These are phyloP conservation scores for Pyrenophora tritici-repentis DNA, from an alignment of 2,329 filamentous ascomycete species.

Conservation along the genomic window DNA sequence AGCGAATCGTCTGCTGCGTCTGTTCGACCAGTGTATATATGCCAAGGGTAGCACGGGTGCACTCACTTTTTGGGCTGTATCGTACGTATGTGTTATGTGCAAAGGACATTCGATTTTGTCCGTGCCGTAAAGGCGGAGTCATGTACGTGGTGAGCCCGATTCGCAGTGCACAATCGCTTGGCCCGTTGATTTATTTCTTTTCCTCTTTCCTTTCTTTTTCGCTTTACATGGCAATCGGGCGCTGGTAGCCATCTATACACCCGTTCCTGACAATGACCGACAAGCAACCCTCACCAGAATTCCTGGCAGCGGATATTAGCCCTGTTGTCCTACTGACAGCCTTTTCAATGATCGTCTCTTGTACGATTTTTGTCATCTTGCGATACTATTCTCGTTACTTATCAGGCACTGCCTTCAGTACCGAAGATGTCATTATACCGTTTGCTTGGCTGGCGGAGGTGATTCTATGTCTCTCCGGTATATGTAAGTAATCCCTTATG, in stretches of 20 bases:
- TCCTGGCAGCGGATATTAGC: constrained; percentile 23
- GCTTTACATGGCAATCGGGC: constrained; percentile 14
- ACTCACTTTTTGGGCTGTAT: not conserved
- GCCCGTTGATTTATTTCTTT: constrained; percentile 1
- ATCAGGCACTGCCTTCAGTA: constrained; percentile 18
- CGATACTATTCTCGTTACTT: constrained; percentile 30
- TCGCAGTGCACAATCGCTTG: not conserved
- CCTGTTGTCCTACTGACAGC: constrained; percentile 20
- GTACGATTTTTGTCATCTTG: constrained; percentile 27
- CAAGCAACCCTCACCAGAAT: constrained; percentile 7
- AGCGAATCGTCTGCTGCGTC: not conserved
- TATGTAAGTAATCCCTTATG: constrained; percentile 18
- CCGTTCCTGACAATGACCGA: constrained; percentile 2
- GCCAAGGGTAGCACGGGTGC: constrained; percentile 1
- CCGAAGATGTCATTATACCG: constrained; percentile 30
- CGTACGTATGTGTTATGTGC: not conserved
- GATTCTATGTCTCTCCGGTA: constrained; percentile 25
- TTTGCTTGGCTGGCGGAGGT: constrained; percentile 30
- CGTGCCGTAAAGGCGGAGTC: constrained; percentile 3
- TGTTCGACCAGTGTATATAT: constrained; percentile 5
- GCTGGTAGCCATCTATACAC: constrained; percentile 1
- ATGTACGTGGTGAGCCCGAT: constrained; percentile 7
- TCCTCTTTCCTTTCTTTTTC: not conserved
- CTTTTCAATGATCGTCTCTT: constrained; percentile 23
- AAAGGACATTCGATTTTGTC: not conserved